Base-by-base conservation (phyloP, 2,329 filamentous ascomycete genomes). In the Fusarium buharicum region DNA sequence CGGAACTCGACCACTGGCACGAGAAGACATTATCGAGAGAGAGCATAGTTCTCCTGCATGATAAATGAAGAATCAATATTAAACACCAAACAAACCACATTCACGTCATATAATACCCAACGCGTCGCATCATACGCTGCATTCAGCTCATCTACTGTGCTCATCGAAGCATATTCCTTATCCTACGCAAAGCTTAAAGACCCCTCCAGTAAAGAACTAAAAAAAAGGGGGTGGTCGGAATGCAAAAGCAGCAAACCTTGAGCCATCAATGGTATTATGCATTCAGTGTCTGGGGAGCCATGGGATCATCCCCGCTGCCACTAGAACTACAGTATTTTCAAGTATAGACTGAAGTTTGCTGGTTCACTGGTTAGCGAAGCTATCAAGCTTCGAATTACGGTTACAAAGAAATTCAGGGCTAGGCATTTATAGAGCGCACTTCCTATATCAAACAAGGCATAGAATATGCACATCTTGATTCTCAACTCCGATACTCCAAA, bases 21-120 rank as follows among this genome's bases (percentile, higher is more conserved):
- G 87, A 62, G 86, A 86, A 39, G 91, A 96, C 72, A 96, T 97
- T 31, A 91, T 93, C 49, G 89, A 95, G 74, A 79, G 85, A 59
- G 83, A 82, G 33, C 78, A 82, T 40, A 77, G 78, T 41, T 79
- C 78, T 36, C 72, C 58, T 18, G 48, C 52, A 34, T 66, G 58
- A 33, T 33, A n/a, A 50, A 44, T 33, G 28, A 46, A 33, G 12
- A 28, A 38, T 30, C 33, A 10, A 41, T 45, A 59, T 20, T 20
- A 14, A 37, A 11, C 16, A 12, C n/a, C 10, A 37, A 20, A 11
- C 30, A 11, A 11, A 28, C 27, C 6, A n/a, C n/a, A n/a, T n/a
- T n/a, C n/a, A n/a, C n/a, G n/a, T n/a, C n/a, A n/a, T n/a, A n/a
- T n/a, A n/a, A n/a, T n/a, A n/a, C n/a, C n/a, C n/a, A n/a, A n/a